Base-by-base conservation (phyloP, 345 rosid genomes). In the Euphorbia pulcherrima region DNA sequence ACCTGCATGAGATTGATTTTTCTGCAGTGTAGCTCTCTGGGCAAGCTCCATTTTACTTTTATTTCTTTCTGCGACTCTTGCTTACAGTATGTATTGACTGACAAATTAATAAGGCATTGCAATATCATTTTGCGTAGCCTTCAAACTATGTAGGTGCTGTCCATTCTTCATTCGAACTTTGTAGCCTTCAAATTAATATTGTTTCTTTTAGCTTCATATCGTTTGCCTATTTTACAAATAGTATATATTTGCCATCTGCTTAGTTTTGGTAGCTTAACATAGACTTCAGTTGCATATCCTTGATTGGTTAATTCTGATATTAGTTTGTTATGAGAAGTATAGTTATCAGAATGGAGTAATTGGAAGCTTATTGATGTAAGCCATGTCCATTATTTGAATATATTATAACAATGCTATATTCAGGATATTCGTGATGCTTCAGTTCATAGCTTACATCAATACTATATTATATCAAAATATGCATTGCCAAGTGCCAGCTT, bases 391-490 rank as follows among this genome's bases (percentile, higher is more conserved):
- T 35, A n/a, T 51, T n/a, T 44, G 27, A 16, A 30, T 23, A 17
- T 65, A 62, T 40, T 23, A 20, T 21, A 23, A 21, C 28, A 4
- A 13, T 58, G 62, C 62, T 20, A n/a, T n/a, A n/a, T n/a, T n/a
- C n/a, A n/a, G n/a, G n/a, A n/a, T n/a, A n/a, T n/a, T 41, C 46
- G 23, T 62, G 65, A 9, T 62, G 67, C 69, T 72, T 71, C 48
- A 64, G 67, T 72, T 71, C 48, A 64, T 68, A 47, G 63, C 59
- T n/a, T 61, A 62, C 13, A 65, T 69, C 57, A 30, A 6, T 63
- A 46, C 37, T 44, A 41, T 44, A 44, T 44, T 52, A 44, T 63
- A 20, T 35, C 27, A 37, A n/a, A n/a, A n/a, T 33, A 30, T 37
- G 24, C 52, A 41, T 44, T 59, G 41, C 16, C 9, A 18, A 53